These are phyloP conservation scores for Skeletonema grethae DNA, from an alignment of 108 stramenopile species.

Conservation along the genomic window DNA sequence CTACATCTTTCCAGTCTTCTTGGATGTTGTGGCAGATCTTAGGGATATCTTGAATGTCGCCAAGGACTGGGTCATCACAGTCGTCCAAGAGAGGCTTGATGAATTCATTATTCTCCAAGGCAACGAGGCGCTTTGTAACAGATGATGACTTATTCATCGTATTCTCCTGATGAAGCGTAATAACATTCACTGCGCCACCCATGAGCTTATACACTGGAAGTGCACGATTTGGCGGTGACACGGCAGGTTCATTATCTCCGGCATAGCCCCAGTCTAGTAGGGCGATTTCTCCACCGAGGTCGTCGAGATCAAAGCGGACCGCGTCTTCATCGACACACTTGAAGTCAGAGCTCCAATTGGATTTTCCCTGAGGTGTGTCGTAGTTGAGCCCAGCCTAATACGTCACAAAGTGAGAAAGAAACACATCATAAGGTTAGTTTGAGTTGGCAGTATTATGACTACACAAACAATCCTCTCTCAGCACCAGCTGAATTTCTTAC, in stretches of 20 bases:
- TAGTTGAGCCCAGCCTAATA: no score
- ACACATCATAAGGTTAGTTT: no score
- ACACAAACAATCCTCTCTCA: no score
- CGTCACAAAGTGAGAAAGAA: no score
- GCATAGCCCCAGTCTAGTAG: constrained; percentile 61
- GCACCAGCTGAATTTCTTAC: no score
- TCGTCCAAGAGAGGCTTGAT: constrained; percentile 54
- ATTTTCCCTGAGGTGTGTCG: constrained; percentile 31
- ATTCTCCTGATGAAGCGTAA: constrained; percentile 53
- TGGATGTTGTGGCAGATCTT: constrained; percentile 55
- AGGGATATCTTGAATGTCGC: constrained; percentile 68
- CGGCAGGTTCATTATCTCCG: constrained; percentile 21
- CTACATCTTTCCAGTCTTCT: constrained; percentile 58
- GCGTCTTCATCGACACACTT: constrained; percentile 51
- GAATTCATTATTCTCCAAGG: constrained; percentile 51
- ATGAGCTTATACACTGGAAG: constrained; percentile 45
- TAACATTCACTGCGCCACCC: constrained; percentile 47
- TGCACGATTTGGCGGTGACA: constrained; percentile 56
- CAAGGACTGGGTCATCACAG: constrained; percentile 47
- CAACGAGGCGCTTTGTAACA: constrained; percentile 59
- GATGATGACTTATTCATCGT: constrained; percentile 22
- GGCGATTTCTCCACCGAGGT: constrained; percentile 65
- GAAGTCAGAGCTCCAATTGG: constrained; percentile 12
- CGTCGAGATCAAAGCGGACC: constrained; percentile 68
- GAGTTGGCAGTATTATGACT: no score